phyloP scores from a whole-genome alignment of 225 moss, liverwort and hornwort species.

The Takakia lepidozioides region DNA sequence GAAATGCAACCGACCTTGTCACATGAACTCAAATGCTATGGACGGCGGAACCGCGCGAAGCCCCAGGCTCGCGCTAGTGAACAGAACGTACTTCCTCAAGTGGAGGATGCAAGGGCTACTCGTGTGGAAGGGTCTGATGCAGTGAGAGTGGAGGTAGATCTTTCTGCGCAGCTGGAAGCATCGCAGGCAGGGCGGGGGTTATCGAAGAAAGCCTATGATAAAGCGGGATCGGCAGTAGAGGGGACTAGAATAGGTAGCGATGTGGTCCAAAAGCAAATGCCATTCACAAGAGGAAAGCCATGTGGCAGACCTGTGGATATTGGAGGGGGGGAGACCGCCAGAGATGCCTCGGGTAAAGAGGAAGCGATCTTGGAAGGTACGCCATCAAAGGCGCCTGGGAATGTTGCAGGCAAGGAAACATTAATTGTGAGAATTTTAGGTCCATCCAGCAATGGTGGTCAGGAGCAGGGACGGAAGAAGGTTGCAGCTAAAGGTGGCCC shows the following conservation, averaged over 20 bases:
- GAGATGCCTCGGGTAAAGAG: constrained; percentile 15
- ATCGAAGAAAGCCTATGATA: constrained; percentile 32
- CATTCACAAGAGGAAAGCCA: constrained; percentile 40
- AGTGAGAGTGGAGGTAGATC: no score
- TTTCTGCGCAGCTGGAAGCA: constrained; percentile 14
- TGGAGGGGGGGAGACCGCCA: constrained; percentile 22
- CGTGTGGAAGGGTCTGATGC: constrained; percentile 27
- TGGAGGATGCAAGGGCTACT: constrained; percentile 23
- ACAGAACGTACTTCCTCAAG: constrained; percentile 7
- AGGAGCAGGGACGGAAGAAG: constrained; percentile 31
- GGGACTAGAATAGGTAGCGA: constrained; percentile 21
- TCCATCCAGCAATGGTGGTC: constrained; percentile 43
- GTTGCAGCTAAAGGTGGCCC: constrained; percentile 11
- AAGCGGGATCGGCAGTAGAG: no score
- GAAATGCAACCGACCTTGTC: constrained; percentile 69
- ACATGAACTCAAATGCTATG: constrained; percentile 68
- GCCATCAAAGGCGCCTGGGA: constrained; percentile 18
- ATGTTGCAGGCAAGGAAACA: constrained; percentile 18
- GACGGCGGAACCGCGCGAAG: constrained; percentile 55
- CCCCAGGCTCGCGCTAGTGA: constrained; percentile 32
- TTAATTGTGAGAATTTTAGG: constrained; percentile 39
- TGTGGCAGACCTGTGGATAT: constrained; percentile 21
- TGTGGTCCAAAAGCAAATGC: constrained; percentile 28
- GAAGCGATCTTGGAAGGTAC: constrained; percentile 23
- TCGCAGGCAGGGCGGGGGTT: constrained; percentile 35